Percentiles rank a stretch among this genome's conserved stretches.
Conservation (phyloP, 768 basidiomycete genomes). For the Auriscalpium vulgare region DNA sequence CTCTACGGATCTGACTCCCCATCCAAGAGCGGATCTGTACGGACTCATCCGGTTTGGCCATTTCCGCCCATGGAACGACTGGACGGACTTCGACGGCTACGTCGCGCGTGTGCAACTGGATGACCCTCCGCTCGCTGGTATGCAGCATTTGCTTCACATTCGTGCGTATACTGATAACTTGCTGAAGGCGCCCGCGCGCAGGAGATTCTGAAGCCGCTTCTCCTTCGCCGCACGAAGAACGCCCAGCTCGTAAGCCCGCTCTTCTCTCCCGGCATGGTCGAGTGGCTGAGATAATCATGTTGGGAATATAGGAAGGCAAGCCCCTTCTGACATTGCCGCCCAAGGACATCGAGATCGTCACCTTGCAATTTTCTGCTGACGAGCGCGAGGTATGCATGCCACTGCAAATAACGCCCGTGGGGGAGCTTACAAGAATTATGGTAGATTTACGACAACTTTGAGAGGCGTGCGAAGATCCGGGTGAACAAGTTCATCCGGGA, state of each 20-base stretch:
- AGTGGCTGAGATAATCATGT: no score
- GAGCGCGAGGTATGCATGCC: conserved; percentile 46
- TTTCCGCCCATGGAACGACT: conserved; percentile 67
- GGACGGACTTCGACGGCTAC: conserved; percentile 53
- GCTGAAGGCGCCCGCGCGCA: conserved; percentile 48
- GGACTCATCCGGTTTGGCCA: conserved; percentile 62
- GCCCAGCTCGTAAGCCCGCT: conserved; percentile 29
- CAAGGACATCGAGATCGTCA: conserved; percentile 52
- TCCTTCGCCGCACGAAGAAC: conserved; percentile 71
- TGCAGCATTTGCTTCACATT: background rate
- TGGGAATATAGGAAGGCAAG: conserved; percentile 42
- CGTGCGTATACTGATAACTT: no score
- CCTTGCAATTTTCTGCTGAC: conserved; percentile 53
- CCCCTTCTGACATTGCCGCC: conserved; percentile 58
- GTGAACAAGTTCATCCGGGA: conserved; percentile 54
- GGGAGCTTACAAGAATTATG: background rate
- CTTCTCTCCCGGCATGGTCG: background rate
- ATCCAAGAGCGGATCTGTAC: conserved; percentile 51
- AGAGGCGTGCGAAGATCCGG: conserved; percentile 43
- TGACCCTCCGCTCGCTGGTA: conserved; percentile 56
- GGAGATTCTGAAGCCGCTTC: conserved; percentile 53
- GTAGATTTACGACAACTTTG: conserved; percentile 52
- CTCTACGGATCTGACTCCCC: background rate
- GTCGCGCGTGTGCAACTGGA: conserved; percentile 47
- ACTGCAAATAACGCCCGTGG: no score